Evolutionary conservation across 805 yeast genomes (phyloP).

Genomic region (Spathaspora passalidarum): DNA sequence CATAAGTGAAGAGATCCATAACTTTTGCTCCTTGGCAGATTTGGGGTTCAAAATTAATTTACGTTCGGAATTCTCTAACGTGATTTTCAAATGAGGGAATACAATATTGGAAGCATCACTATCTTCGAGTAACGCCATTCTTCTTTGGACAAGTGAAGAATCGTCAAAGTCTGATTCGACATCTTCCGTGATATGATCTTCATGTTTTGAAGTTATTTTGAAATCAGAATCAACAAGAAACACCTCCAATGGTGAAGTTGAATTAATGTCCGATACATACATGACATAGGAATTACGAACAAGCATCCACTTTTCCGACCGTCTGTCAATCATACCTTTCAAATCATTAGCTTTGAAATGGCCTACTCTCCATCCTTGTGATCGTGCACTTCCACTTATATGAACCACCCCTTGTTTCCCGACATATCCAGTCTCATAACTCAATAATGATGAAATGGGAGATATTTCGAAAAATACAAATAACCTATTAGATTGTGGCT

Average conservation of each 20-base stretch:
- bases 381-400: slow-evolving; percentile 75
- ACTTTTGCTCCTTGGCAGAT: slow-evolving; percentile 58
- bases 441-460: slow-evolving; percentile 77
- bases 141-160: slow-evolving; percentile 25
- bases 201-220: slow-evolving; percentile 50
- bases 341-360: slow-evolving; percentile 79
- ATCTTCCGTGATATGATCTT: slow-evolving; percentile 20
- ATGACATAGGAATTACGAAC: slow-evolving; percentile 81
- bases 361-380: slow-evolving; percentile 95
- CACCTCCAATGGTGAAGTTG: slow-evolving; percentile 88
- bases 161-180: slow-evolving; percentile 47
- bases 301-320: slow-evolving; percentile 89
- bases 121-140: slow-evolving; percentile 18
- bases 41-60: slow-evolving; percentile 69
- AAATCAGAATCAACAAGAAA: slow-evolving; percentile 83
- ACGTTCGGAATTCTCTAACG: slow-evolving; percentile 72
- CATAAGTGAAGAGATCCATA: slow-evolving; percentile 75
- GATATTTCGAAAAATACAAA: slow-evolving; percentile 89
- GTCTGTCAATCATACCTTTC: slow-evolving; percentile 84
- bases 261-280: slow-evolving; percentile 80
- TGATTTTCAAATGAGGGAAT: slow-evolving; percentile 50
- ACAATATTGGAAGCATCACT: slow-evolving; percentile 39
- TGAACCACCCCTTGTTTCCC: slow-evolving; percentile 89
- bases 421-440: slow-evolving; percentile 74
- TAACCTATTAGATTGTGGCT: slow-evolving; percentile 78